Evolutionary conservation across 2,329 filamentous ascomycete species (phyloP), one percentile per base, ranked within the genome.

Genomic region (Claviceps citrina): DNA sequence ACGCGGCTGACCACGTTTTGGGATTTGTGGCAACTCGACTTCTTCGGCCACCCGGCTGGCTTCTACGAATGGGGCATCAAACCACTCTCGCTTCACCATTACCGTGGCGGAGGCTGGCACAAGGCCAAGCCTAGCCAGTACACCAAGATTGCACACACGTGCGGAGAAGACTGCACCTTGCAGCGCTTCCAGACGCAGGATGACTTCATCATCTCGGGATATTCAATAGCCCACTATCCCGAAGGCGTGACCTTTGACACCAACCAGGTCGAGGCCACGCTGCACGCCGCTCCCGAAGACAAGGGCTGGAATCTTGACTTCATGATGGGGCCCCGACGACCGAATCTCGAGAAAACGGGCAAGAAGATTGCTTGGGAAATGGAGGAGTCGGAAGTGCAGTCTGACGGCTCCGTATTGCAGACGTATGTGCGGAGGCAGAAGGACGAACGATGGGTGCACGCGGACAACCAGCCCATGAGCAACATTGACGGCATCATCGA

Each of bases 51-150:
- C 50, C 70, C 73, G 3, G 71, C 71, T 0, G 75, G 75, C 4
- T 77, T 78, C 56, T 79, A 78, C 55, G 75, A 79, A 57, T 68
- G 69, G 30, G 72, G 72, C 24, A 66, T 74, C 46, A 66, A 68
- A 46, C 74, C 75, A 1, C 61, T 78, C 18, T 75, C 71, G 7
- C 63, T 79, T 18, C 75, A 79, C 55, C 74, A 79, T 59, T 78
- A 75, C 63, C 75, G 75, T 49, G 71, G 71, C 35, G 68, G 70
- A 32, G 65, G 68, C 41, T 76, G 71, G 71, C 70, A 74, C 54
- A 51, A 55, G 18, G 68, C 68, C 26, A 61, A 64, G 42, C 71
- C 76, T 37, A 66, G 66, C 49, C 67, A 73, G 45, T 67, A 74
- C 52, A 66, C 69, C 47, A 69, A 72, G 49, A 62, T 78, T 24